A percentile compares a stretch with the other conserved stretches of the same genome.
phyloP scores from a whole-genome alignment of 129 eudicot species.

The Chrysanthemum makinoi region DNA sequence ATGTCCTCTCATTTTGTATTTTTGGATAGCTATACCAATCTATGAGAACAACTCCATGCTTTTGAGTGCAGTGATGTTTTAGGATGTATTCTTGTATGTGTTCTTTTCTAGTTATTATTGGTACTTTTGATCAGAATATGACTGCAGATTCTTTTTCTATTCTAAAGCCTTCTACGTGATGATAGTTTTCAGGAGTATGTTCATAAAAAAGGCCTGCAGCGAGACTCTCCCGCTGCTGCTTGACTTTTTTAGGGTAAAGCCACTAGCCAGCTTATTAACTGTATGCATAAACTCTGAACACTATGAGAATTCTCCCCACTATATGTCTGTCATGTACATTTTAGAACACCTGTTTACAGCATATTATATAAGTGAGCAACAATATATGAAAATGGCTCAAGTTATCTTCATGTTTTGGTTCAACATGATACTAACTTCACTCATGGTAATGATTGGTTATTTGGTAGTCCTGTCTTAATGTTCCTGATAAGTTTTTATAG shows the following conservation, averaged over 20 bases:
- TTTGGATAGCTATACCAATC: slow-evolving; percentile 18
- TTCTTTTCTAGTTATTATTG: not conserved
- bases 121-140: slow-evolving; percentile 6
- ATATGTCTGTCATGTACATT: too few species aligned
- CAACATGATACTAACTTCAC: too few species aligned
- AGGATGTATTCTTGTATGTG: not conserved
- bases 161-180: slow-evolving; percentile 1
- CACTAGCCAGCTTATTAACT: not conserved
- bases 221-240: not conserved
- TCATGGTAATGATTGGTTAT: too few species aligned
- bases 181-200: not conserved
- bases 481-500: too few species aligned
- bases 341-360: too few species aligned
- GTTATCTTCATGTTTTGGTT: too few species aligned
- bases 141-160: not conserved
- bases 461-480: too few species aligned
- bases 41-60: not conserved
- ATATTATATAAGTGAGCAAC: too few species aligned
- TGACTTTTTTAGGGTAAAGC: not conserved
- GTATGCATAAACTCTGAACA: not conserved
- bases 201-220: not conserved
- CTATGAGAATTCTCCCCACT: not conserved
- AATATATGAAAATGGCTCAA: too few species aligned
- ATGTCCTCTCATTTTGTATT: slow-evolving; percentile 1
- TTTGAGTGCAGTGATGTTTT: not conserved